Evolutionary conservation across 305 asterid species (phyloP), one percentile per base, ranked within the genome.

Genomic region (Petunia hybrid): DNA sequence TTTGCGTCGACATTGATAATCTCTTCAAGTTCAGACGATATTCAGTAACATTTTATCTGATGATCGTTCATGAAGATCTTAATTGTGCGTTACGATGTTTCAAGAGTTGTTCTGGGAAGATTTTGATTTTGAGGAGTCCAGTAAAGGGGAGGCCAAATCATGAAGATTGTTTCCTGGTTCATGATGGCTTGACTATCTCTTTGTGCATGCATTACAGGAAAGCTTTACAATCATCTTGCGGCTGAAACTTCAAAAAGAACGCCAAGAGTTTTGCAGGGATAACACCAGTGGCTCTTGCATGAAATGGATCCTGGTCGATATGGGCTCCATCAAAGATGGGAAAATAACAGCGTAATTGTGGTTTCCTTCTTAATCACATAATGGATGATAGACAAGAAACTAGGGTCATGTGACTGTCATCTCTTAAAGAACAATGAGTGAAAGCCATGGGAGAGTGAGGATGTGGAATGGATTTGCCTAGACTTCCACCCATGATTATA

Each of bases 281-380:
- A 87, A 82, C 81, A 53, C 88, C 87, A 86, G 84, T 84, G 80
- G 70, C 83, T 86, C 85, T 84, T 81, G 83, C 88, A 82, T 84
- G 91, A 91, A 59, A 96, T 96, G 99, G 98, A 94, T 88, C 97
- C 90, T 87, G 94, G 97, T 82, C 98, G 98, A 91, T 94, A 95
- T 93, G 97, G 97, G 85, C 95, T 83, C 86, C 99, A 86, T 87
- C 99, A 90, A 88, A 97, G 98, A 94, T 96, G 99, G 99, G 99
- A 96, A 87, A 91, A 94, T 96, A 91, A 94, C 99, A 96, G 98
- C 95, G 99, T 96, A 96, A 95, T 96, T 96, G 99, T 94, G 99
- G 98, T 94, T 96, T 92, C 91, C 93, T 96, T 94, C 87, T 94
- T 94, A 93, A 91, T 94, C 97, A 92, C 97, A 89, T 92, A 90